Evolutionary conservation across 2,329 filamentous ascomycete genomes (phyloP).

Genomic region (Sarocladium oryzae): DNA sequence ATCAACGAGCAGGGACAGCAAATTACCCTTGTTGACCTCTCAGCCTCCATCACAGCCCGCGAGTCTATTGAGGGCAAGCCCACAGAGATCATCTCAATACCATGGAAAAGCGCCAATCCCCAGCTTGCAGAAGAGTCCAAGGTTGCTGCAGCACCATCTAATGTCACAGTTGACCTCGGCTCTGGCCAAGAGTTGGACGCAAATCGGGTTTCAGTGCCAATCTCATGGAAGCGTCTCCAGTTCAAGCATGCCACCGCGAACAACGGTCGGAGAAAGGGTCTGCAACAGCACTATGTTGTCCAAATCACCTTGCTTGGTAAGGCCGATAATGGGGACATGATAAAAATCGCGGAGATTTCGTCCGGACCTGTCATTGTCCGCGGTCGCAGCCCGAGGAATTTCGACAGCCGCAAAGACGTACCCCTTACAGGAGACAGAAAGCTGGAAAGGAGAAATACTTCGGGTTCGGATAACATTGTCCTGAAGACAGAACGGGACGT

Average conservation of each 20-base stretch:
- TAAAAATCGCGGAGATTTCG: constrained; percentile 75
- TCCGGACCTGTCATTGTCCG: constrained; percentile 94
- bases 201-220: constrained; percentile 70
- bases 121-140: constrained; percentile 44
- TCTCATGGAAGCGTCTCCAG: constrained; percentile 90
- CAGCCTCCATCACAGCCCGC: constrained; percentile 74
- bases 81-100: constrained; percentile 93
- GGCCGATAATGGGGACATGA: constrained; percentile 57
- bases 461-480: constrained; percentile 24
- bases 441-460: constrained; percentile 37
- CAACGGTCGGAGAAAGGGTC: constrained; percentile 85
- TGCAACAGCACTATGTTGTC: constrained; percentile 93
- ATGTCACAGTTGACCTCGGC: constrained; percentile 47
- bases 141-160: constrained; percentile 43
- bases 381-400: constrained; percentile 87
- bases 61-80: constrained; percentile 89
- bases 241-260: constrained; percentile 97
- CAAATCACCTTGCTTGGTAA: constrained; percentile 78
- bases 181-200: constrained; percentile 67
- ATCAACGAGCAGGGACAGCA: constrained; percentile 69
- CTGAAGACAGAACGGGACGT: constrained; percentile 29
- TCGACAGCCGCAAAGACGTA: constrained; percentile 83
- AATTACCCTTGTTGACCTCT: constrained; percentile 69
- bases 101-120: constrained; percentile 77
- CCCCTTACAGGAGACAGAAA: constrained; percentile 57